Conservation (phyloP, 2,329 filamentous ascomycete genomes). For the Byssothecium circinans region DNA sequence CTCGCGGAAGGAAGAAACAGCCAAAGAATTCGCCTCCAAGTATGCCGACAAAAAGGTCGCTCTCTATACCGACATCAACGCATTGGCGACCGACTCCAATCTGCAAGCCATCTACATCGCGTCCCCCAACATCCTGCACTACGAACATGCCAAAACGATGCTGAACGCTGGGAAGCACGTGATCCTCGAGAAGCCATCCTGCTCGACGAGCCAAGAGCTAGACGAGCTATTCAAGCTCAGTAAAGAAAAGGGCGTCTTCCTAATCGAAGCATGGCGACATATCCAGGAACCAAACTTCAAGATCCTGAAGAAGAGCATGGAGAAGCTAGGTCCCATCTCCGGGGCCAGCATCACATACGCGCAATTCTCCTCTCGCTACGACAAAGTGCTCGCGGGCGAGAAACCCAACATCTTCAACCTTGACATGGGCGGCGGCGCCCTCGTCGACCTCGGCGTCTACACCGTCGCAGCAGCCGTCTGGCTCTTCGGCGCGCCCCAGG, state of each 20-base stretch:
- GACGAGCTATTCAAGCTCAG: constrained; percentile 48
- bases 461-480: constrained; percentile 51
- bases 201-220: constrained; percentile 47
- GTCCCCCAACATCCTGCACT: constrained; percentile 53
- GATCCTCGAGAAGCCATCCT: constrained; percentile 55
- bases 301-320: constrained; percentile 42
- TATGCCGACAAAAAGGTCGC: constrained; percentile 35
- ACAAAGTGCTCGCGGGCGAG: constrained; percentile 51
- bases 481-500: constrained; percentile 50
- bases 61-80: constrained; percentile 45
- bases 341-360: constrained; percentile 51
- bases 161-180: constrained; percentile 52
- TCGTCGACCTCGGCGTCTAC: constrained; percentile 55
- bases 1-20: constrained; percentile 49
- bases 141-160: constrained; percentile 48
- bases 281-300: constrained; percentile 55
- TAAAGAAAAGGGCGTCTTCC: constrained; percentile 44
- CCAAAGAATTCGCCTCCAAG: constrained; percentile 48
- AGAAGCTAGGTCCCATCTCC: constrained; percentile 46
- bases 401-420: constrained; percentile 53
- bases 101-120: constrained; percentile 53
- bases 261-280: constrained; percentile 55
- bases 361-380: constrained; percentile 51
- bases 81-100: constrained; percentile 42
- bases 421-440: constrained; percentile 50